Percentiles rank a stretch among this genome's conserved stretches.
Evolutionary conservation across 208 protist species (phyloP).

Genomic region (Leishmania arabica): DNA sequence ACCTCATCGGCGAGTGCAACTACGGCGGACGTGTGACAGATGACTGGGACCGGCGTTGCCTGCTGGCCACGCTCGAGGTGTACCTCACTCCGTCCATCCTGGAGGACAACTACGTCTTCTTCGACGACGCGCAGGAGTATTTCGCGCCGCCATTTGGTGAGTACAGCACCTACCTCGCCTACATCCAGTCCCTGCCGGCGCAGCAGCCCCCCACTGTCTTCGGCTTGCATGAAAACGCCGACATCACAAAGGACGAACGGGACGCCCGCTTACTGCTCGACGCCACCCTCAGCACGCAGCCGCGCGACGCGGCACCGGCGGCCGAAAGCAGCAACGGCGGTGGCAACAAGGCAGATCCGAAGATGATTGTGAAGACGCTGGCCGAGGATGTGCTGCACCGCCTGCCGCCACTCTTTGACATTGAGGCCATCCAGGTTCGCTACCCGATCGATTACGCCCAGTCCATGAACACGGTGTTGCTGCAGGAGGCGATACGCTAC

Average conservation of each 20-base stretch:
- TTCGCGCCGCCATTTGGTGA: slow-evolving; percentile 84
- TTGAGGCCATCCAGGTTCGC: slow-evolving; percentile 84
- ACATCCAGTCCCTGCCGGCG: slow-evolving; percentile 80
- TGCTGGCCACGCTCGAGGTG: slow-evolving; percentile 89
- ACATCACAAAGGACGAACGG: slow-evolving; percentile 95
- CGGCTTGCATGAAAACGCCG: slow-evolving; percentile 94
- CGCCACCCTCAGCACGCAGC: slow-evolving; percentile 88
- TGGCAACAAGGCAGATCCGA: slow-evolving; percentile 72
- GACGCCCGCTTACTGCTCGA: slow-evolving; percentile 89
- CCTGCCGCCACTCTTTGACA: slow-evolving; percentile 89
- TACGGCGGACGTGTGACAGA: slow-evolving; percentile 95
- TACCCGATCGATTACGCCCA: slow-evolving; percentile 93
- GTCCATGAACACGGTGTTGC: slow-evolving; percentile 96
- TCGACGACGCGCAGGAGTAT: slow-evolving; percentile 81
- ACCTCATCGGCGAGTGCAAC: slow-evolving; percentile 93
- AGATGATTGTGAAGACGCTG: slow-evolving; percentile 81
- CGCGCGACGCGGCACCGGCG: slow-evolving; percentile 53
- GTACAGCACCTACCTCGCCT: slow-evolving; percentile 84
- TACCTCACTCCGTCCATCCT: slow-evolving; percentile 90
- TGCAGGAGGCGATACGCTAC: slow-evolving; percentile 93
- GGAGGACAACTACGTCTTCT: slow-evolving; percentile 92
- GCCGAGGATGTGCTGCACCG: slow-evolving; percentile 88
- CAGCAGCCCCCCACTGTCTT: slow-evolving; percentile 92
- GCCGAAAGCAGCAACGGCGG: not conserved
- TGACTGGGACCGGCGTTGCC: slow-evolving; percentile 92